phyloP scores from a whole-genome alignment of 805 yeast species.

The Teunomyces funiuensis region DNA sequence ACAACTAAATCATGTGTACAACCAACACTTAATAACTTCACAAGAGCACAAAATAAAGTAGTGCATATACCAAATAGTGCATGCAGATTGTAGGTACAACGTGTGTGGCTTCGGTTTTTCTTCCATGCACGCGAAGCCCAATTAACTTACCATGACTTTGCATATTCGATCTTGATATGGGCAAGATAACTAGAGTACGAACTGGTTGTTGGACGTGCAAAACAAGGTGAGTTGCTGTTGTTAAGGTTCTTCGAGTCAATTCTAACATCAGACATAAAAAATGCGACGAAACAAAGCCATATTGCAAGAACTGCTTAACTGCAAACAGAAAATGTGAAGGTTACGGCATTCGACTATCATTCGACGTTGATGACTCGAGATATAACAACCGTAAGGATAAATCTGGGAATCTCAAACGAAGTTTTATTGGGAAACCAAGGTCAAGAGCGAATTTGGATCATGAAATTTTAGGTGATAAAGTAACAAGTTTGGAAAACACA shows the following conservation, averaged over 20 bases:
- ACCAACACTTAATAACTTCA: too few species aligned
- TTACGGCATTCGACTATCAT: slow-evolving; percentile 47
- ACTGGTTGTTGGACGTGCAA: slow-evolving; percentile 63
- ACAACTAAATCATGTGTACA: too few species aligned
- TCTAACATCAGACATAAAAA: slow-evolving; percentile 45
- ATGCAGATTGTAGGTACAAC: too few species aligned
- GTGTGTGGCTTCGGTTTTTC: background rate
- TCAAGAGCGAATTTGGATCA: slow-evolving; percentile 1
- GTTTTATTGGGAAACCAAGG: slow-evolving; percentile 47
- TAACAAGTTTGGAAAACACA: background rate
- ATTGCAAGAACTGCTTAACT: slow-evolving; percentile 47
- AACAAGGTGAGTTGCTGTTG: slow-evolving; percentile 34
- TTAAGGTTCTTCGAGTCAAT: slow-evolving; percentile 1
- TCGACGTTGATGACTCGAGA: slow-evolving; percentile 51
- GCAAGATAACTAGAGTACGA: slow-evolving; percentile 49
- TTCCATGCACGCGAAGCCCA: background rate
- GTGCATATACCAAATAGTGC: too few species aligned
- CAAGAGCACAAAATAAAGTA: too few species aligned
- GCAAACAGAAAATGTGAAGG: slow-evolving; percentile 50
- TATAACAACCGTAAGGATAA: slow-evolving; percentile 18
- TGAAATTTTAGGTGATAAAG: background rate
- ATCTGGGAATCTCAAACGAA: slow-evolving; percentile 38
- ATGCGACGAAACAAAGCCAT: slow-evolving; percentile 57
- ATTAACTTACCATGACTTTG: background rate
- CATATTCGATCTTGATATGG: slow-evolving; percentile 15